Percentiles rank a stretch among this genome's conserved stretches.
Evolutionary conservation across 257 asterid species (phyloP).

Genomic region (Rubia yunnanensis): DNA sequence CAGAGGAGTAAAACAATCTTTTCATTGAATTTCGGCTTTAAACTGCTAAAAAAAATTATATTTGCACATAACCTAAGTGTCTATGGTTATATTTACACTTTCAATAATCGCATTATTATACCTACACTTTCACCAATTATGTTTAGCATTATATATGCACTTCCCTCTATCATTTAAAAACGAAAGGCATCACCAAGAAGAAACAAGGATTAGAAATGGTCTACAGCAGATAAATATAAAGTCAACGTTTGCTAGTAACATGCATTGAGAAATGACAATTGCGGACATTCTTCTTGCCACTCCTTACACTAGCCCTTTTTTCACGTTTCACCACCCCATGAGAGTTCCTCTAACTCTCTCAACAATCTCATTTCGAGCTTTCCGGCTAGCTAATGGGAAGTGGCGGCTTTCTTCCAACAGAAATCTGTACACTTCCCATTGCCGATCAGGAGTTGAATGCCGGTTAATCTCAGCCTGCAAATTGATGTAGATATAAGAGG

Average conservation of each 20-base stretch:
- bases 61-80: too few species aligned
- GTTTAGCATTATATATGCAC: too few species aligned
- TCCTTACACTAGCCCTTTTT: neutral
- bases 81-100: too few species aligned
- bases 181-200: neutral
- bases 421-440: constrained; percentile 48
- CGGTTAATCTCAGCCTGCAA: constrained; percentile 42
- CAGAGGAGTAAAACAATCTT: too few species aligned
- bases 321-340: constrained; percentile 40
- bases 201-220: neutral
- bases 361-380: constrained; percentile 25
- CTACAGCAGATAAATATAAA: too few species aligned
- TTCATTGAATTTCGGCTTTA: too few species aligned
- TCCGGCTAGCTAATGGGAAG: constrained; percentile 29
- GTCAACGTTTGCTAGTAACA: neutral
- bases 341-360: constrained; percentile 32
- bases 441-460: constrained; percentile 34
- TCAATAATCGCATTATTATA: too few species aligned
- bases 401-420: constrained; percentile 34
- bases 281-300: neutral
- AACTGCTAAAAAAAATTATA: too few species aligned
- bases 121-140: too few species aligned
- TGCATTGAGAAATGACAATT: neutral
- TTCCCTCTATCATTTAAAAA: too few species aligned
- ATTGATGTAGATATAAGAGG: constrained; percentile 4